Base-by-base conservation (phyloP, 148 eudicot species). In the Silene uniflora region DNA sequence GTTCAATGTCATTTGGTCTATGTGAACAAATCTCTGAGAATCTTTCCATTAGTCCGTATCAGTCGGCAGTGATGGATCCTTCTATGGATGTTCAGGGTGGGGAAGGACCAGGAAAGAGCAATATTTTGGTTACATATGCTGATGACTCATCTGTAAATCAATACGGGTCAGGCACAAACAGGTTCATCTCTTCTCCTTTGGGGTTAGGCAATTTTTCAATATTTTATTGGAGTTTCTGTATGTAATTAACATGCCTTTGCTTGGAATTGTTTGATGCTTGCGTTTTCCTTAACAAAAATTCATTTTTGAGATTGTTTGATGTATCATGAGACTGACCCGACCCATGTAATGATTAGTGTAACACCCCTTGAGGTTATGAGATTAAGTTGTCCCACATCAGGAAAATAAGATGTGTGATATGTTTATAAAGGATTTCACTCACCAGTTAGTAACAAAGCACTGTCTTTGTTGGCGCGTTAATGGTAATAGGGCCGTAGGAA, bases 1-100 rank as follows among this genome's bases (percentile, higher is more conserved):
- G 83, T 25, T 91, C 97, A 32, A 63, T 86, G 85, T 84, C 96
- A 62, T 87, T 86, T 54, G 87, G 91, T 73, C 58, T 76, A 42
- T 87, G 78, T 78, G 83, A 78, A 25, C 82, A 79, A 52, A 77
- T 80, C 74, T 78, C 88, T 17, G 84, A 76, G 27, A 77, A 83
- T 75, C 67, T 82, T 78, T 81, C 83, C 59, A 73, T 78, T 80
- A 90, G 91, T 74, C 88, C 91, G 23, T 78, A 76, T 65, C 91
- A 88, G 77, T 91, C 94, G 58, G 80, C 89, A 39, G 74, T 71
- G 67, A 83, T 83, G 89, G 92, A 91, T 79, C 74, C 71, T 35
- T 59, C 73, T 78, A 46, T 70, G 71, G 88, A 85, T 52, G 63
- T 63, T 70, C 84, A 81, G 76, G 83, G 78, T 76, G 85, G 77